Percentiles rank a stretch among this genome's conserved stretches.
Conservation (phyloP, 352 stramenopile genomes). For the Nothophytophthora sp. region DNA sequence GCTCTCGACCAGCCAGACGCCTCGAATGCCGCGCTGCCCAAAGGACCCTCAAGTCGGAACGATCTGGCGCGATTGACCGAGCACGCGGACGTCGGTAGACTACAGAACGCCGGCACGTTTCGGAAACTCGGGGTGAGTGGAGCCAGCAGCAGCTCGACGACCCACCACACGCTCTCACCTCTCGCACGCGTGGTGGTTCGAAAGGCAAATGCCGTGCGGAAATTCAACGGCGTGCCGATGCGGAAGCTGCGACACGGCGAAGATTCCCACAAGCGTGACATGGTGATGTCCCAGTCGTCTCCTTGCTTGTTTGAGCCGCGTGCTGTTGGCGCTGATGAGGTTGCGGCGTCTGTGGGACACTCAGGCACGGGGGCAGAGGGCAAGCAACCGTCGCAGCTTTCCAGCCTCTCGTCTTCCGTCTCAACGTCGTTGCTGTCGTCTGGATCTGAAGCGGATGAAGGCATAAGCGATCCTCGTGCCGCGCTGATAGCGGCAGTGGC, state of each 20-base stretch:
- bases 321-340: background rate
- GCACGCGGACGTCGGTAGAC: background rate
- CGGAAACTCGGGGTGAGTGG: background rate
- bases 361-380: background rate
- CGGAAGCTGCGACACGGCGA: conserved; percentile 13
- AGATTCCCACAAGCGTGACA: conserved; percentile 10
- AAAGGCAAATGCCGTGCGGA: conserved; percentile 47
- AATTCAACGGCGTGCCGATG: conserved; percentile 31
- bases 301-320: conserved; percentile 12
- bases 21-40: background rate
- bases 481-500: conserved; percentile 31
- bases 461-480: conserved; percentile 8
- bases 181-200: conserved; percentile 43
- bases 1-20: background rate
- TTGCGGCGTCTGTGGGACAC: too few species aligned
- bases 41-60: background rate
- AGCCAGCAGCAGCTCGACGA: background rate
- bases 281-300: conserved; percentile 20
- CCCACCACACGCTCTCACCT: conserved; percentile 32
- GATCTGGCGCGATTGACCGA: conserved; percentile 1
- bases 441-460: background rate
- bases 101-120: background rate
- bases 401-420: conserved; percentile 7
- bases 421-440: conserved; percentile 9
- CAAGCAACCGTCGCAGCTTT: conserved; percentile 9